These are phyloP conservation scores for Nectriaceae sp. DNA, from an alignment of 2,329 filamentous ascomycete species.

Conservation along the genomic window DNA sequence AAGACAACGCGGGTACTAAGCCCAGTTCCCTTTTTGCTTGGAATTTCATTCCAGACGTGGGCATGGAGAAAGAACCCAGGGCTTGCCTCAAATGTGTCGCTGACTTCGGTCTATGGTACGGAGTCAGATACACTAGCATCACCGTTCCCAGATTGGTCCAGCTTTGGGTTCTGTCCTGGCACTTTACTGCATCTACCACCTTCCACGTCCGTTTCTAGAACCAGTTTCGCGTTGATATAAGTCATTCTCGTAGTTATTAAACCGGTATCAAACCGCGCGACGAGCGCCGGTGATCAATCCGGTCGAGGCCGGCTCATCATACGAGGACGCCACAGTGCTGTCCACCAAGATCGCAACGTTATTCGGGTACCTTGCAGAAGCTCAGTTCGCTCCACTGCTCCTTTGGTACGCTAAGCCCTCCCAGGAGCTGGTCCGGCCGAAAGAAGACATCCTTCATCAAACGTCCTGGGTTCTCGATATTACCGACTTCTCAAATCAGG, in stretches of 20 bases:
- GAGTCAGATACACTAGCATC: no score
- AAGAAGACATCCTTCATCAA: conserved; percentile 30
- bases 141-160: no score
- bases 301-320: conserved; percentile 9
- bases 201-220: no score
- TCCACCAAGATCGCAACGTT: conserved; percentile 1
- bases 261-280: neutral
- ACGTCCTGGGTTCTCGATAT: conserved; percentile 3
- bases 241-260: neutral
- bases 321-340: conserved; percentile 10
- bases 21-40: neutral
- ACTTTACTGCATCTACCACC: no score
- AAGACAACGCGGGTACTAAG: neutral
- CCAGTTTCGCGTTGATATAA: no score
- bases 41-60: neutral
- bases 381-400: neutral
- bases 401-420: conserved; percentile 14
- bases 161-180: no score
- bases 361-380: conserved; percentile 24
- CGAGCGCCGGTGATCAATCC: neutral
- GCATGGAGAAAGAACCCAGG: no score
- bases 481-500: neutral
- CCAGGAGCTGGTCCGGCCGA: conserved; percentile 16
- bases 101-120: no score
- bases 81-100: no score